A percentile compares a stretch with the other conserved stretches of the same genome.
These are phyloP conservation scores for Dothiorella sarmentorum DNA, from an alignment of 2,329 filamentous ascomycete genomes.

Conservation along the genomic window DNA sequence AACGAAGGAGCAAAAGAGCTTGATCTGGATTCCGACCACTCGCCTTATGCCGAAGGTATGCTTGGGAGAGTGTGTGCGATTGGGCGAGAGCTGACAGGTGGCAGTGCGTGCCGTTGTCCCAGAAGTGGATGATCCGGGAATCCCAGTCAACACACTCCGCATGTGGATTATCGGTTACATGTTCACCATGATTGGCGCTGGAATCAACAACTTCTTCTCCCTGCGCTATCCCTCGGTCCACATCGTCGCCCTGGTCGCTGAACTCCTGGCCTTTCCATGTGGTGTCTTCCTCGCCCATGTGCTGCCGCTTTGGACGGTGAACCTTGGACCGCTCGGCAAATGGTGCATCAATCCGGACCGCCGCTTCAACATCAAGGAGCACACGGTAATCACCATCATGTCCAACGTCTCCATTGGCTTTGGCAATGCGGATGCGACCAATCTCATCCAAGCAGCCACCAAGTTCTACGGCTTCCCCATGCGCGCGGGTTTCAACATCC, in stretches of 20 bases:
- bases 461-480: constrained; percentile 60
- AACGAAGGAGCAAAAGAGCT: background rate
- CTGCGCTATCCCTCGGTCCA: constrained; percentile 31
- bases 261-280: constrained; percentile 23
- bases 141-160: constrained; percentile 12
- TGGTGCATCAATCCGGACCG: constrained; percentile 51
- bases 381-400: constrained; percentile 62
- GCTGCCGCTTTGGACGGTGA: constrained; percentile 24
- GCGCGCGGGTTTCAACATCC: constrained; percentile 23
- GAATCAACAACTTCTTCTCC: constrained; percentile 31
- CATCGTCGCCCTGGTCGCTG: constrained; percentile 30
- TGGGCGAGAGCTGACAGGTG: background rate
- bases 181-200: constrained; percentile 26
- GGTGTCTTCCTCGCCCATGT: constrained; percentile 38
- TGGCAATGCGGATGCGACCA: constrained; percentile 64
- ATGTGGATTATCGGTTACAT: constrained; percentile 30
- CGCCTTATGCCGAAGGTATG: constrained; percentile 16
- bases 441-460: constrained; percentile 68
- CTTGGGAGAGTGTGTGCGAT: background rate
- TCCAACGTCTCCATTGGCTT: constrained; percentile 52
- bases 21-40: constrained; percentile 16
- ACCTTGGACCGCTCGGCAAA: constrained; percentile 53
- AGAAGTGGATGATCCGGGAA: constrained; percentile 15
- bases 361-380: constrained; percentile 61
- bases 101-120: constrained; percentile 12